Percentiles rank a stretch among this genome's conserved stretches.
Evolutionary conservation across 2,329 filamentous ascomycete genomes (phyloP).

Genomic region (Scedosporium apiospermum): DNA sequence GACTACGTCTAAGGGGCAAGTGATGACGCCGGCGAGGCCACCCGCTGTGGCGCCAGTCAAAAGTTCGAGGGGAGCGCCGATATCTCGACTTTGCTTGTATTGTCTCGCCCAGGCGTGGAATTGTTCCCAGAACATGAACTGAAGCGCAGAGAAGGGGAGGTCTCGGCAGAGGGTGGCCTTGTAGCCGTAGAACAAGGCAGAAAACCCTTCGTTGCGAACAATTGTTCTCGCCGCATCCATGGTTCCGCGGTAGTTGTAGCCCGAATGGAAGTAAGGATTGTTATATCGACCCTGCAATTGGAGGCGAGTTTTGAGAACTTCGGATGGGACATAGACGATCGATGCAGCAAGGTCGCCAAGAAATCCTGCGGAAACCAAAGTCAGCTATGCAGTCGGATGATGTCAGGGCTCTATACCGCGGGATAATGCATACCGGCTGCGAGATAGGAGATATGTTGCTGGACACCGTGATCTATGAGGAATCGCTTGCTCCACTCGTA

Average conservation of each 20-base stretch:
- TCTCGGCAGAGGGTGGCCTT: conserved; percentile 92
- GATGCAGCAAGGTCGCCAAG: conserved; percentile 87
- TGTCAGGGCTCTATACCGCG: neutral
- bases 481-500: conserved; percentile 92
- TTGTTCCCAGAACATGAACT: conserved; percentile 98
- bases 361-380: conserved; percentile 52
- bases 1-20: conserved; percentile 92
- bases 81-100: conserved; percentile 72
- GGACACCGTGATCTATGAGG: conserved; percentile 76
- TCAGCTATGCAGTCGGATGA: neutral
- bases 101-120: conserved; percentile 72
- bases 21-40: conserved; percentile 86
- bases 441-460: conserved; percentile 77
- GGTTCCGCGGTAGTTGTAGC: conserved; percentile 90
- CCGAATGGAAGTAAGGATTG: conserved; percentile 86
- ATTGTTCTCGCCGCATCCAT: conserved; percentile 81
- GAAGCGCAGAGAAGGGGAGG: conserved; percentile 87
- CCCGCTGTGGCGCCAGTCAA: conserved; percentile 83
- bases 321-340: conserved; percentile 89
- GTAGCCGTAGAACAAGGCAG: conserved; percentile 91
- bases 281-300: conserved; percentile 93
- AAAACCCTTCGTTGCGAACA: conserved; percentile 67
- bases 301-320: conserved; percentile 93
- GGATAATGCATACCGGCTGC: conserved; percentile 54
- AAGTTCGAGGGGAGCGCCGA: conserved; percentile 77